Base-by-base conservation (phyloP, 2,329 filamentous ascomycete species). In the Eutypella sp. region DNA sequence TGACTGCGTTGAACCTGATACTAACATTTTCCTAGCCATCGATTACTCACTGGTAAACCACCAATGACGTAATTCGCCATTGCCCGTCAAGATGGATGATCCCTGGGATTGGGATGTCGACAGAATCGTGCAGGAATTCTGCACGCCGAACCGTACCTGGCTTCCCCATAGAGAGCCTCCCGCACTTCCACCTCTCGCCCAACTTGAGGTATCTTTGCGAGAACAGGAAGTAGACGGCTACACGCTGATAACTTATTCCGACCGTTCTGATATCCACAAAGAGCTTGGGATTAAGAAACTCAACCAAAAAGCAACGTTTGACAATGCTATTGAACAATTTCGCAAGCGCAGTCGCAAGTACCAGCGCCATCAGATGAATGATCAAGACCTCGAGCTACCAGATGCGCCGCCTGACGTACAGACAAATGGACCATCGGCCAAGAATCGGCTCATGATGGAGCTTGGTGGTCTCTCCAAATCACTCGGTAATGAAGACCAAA, bases 51-150 rank as follows among this genome's bases (percentile, higher is more conserved):
- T 23, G 19, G 10, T 5, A 22, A 9, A 39, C 10, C n/a, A n/a
- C n/a, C 36, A 39, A 39, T 39, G 36, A 39, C 4, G 36, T 42
- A 13, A 27, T 11, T 36, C 39, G 47, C 41, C 31, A 23, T 16
- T n/a, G 7, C 33, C 19, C 18, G 34, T 43, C 36, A 51, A 45
- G 10, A 59, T 61, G 57, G 58, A 67, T 46, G 88, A 95, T 65
- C 89, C 89, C n/a, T 85, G 83, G 63, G 59, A 75, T 44, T 95
- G 89, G 89, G 76, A 77, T 29, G 72, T 83, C 25, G 80, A 85
- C 31, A 74, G 81, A 29, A 79, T 95, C 10, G 76, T 86, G 9
- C 62, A 72, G 15, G 82, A 84, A 57, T 71, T 95, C 3, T 89
- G 84, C 59, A 71, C 75, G 19, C 57, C 69, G 2, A 59, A 70